These are phyloP conservation scores for Pelargonium nanum DNA, from an alignment of 345 rosid genomes.

Conservation along the genomic window DNA sequence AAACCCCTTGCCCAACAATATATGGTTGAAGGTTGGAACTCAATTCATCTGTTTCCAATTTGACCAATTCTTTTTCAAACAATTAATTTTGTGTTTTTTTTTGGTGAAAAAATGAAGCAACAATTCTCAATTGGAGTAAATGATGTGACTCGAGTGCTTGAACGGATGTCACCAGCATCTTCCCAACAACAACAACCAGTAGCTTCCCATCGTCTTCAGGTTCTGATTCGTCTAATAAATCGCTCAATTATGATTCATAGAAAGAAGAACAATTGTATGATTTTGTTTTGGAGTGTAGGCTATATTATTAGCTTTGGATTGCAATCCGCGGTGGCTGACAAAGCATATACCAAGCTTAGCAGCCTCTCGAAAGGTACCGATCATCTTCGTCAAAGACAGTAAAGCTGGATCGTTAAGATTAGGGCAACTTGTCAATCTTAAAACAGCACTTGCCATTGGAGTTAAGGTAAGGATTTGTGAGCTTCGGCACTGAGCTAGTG, in stretches of 20 bases:
- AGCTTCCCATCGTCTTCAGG: constrained; percentile 50
- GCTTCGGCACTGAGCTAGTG: neutral
- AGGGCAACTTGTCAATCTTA: constrained; percentile 61
- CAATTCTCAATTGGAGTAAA: constrained; percentile 77
- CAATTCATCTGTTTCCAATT: neutral
- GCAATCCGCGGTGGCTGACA: constrained; percentile 65
- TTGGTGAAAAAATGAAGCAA: constrained; percentile 30
- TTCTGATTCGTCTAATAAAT: neutral
- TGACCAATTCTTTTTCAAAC: neutral
- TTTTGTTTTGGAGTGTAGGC: constrained; percentile 25
- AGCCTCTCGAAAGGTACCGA: constrained; percentile 47
- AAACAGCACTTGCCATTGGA: constrained; percentile 58
- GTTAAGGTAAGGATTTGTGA: constrained; percentile 28
- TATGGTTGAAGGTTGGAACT: constrained; percentile 57
- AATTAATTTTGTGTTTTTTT: neutral
- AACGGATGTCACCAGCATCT: constrained; percentile 38
- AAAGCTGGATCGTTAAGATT: constrained; percentile 52
- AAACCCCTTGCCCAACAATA: constrained; percentile 53
- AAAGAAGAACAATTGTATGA: neutral
- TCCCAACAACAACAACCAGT: constrained; percentile 10
- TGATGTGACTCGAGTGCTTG: constrained; percentile 77
- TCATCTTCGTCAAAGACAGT: constrained; percentile 41
- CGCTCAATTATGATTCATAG: neutral
- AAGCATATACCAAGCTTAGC: constrained; percentile 60
- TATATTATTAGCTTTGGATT: constrained; percentile 50